Evolutionary conservation across 2,329 filamentous ascomycete species (phyloP), one percentile per base, ranked within the genome.

Genomic region (Colletotrichum sp.): DNA sequence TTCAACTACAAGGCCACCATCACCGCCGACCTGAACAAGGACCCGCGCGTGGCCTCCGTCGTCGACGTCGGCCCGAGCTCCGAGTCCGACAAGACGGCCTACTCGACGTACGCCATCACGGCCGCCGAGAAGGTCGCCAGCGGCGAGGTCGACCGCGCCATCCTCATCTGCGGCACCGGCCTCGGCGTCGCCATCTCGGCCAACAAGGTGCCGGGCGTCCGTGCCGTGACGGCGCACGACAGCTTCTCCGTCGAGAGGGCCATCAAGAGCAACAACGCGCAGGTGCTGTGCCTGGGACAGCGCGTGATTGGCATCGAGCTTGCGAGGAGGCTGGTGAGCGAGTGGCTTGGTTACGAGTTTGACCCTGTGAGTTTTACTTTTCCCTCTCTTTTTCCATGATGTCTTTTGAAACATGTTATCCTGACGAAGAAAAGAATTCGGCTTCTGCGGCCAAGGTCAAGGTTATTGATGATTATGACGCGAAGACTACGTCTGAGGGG

Each of bases 191-290:
- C 95, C 79, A 97, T 97, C 82, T 87, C 91, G 21, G 95, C 95
- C 78, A 97, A 97, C 89, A 97, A 97, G 84, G 92, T 97, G 77
- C 93, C 92, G 68, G 95, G 95, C 8, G 92, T 97, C 76, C 89
- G 95, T 24, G 95, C 95, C 28, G 95, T 97, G 26, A 97, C 95
- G 7, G 95, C 95, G 2, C 95, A 97, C 83, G 95, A 97, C 82
- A 93, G 92, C 78, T 97, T 96, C 87, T 93, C 90, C 71, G 94
- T 97, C 8, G 95, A 97, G 89, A 87, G 95, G 66, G 92, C 94
- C 28, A 90, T 97, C n/a, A 85, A 96, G 81, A 95, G 93, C 86
- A 97, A 97, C 84, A 93, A 97, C 83, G 94, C 95, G 4, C 95
- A 98, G 85, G 94, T 97, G 38, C 86, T 97, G 75, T 97, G 95